Conservation (phyloP, 805 yeast species). For the Wickerhamiella nectarea region DNA sequence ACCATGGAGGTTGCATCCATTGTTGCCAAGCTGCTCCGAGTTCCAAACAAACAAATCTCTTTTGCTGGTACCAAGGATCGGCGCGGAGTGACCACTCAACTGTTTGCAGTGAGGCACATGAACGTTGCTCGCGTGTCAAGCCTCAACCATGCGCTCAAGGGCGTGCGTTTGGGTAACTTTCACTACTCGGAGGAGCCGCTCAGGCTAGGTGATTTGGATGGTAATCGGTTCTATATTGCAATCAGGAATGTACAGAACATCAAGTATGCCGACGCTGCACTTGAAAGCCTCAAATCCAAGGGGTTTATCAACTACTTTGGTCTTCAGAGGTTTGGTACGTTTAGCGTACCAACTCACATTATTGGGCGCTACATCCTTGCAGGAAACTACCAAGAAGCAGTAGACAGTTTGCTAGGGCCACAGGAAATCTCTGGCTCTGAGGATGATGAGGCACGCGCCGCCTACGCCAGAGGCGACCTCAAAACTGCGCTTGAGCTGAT, state of each 20-base stretch:
- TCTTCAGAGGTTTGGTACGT: slow-evolving; percentile 97
- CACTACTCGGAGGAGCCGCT: slow-evolving; percentile 48
- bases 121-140: slow-evolving; percentile 57
- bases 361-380: slow-evolving; percentile 62
- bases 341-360: slow-evolving; percentile 79
- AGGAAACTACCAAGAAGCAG: slow-evolving; percentile 70
- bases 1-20: slow-evolving; percentile 88
- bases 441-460: slow-evolving; percentile 64
- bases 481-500: slow-evolving; percentile 48
- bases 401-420: slow-evolving; percentile 63
- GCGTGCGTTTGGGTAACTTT: slow-evolving; percentile 71
- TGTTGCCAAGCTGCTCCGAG: slow-evolving; percentile 55
- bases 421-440: slow-evolving; percentile 77
- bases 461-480: slow-evolving; percentile 74
- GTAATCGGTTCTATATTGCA: slow-evolving; percentile 80
- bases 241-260: slow-evolving; percentile 51
- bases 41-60: slow-evolving; percentile 56
- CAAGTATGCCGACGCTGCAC: slow-evolving; percentile 34
- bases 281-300: slow-evolving; percentile 41
- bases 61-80: slow-evolving; percentile 96
- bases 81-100: slow-evolving; percentile 88
- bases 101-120: slow-evolving; percentile 46
- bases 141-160: slow-evolving; percentile 61
- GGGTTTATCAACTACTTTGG: slow-evolving; percentile 95
- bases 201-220: slow-evolving; percentile 68